Evolutionary conservation across 1,284 basidiomycete species (phyloP).

Genomic region (Cerioporus squamosus): DNA sequence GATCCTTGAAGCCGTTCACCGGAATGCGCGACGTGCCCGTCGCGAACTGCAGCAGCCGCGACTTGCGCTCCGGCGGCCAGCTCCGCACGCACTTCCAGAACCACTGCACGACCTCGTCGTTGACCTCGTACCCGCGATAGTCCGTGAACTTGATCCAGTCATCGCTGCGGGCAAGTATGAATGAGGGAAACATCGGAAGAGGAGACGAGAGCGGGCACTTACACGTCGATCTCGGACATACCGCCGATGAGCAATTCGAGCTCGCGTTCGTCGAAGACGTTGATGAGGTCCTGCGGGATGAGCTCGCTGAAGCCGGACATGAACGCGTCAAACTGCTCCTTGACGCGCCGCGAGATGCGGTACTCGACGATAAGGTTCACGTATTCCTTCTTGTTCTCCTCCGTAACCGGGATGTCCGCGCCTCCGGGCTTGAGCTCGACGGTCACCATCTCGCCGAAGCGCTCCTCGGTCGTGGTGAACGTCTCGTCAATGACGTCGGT

Average conservation of each 20-base stretch:
- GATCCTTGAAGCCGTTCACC: constrained; percentile 98
- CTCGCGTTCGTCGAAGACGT: constrained; percentile 98
- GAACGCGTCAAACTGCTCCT: constrained; percentile 96
- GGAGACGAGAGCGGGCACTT: constrained; percentile 36
- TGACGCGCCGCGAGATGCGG: constrained; percentile 91
- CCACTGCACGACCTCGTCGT: constrained; percentile 98
- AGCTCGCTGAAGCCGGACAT: constrained; percentile 96
- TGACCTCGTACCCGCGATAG: constrained; percentile 84
- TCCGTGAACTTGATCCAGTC: constrained; percentile 89
- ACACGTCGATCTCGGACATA: constrained; percentile 98
- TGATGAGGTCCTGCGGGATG: constrained; percentile 93
- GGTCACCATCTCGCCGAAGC: constrained; percentile 95
- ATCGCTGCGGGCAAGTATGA: constrained; percentile 51
- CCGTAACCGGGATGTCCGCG: constrained; percentile 84
- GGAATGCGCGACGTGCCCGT: constrained; percentile 98
- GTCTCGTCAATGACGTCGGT: constrained; percentile 94
- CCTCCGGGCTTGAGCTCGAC: constrained; percentile 93
- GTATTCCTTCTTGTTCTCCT: constrained; percentile 99
- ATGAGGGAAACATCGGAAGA: neutral
- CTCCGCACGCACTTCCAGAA: constrained; percentile 99
- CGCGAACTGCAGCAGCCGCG: constrained; percentile 93
- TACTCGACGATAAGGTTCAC: constrained; percentile 95
- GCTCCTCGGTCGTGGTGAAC: constrained; percentile 94
- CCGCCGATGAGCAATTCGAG: constrained; percentile 96
- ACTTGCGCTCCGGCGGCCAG: constrained; percentile 97